Percentiles rank a stretch among this genome's conserved stretches.
These are phyloP conservation scores for Lentinus tigrinus DNA, from an alignment of 768 basidiomycete genomes.

Conservation along the genomic window DNA sequence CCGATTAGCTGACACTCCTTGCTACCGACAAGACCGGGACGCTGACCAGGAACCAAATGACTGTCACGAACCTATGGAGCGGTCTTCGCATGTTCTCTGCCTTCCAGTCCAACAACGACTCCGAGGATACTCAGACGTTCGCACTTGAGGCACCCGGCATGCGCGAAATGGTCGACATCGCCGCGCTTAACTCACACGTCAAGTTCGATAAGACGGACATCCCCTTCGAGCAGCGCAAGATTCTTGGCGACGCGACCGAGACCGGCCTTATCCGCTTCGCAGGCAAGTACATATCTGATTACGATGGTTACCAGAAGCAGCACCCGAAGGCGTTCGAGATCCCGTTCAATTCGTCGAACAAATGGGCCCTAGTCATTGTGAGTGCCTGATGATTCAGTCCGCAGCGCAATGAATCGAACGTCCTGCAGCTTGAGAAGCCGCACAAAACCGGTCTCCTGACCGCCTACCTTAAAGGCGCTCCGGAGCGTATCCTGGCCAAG, in stretches of 20 bases:
- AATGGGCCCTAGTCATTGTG: conserved; percentile 72
- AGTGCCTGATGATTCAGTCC: conserved; percentile 22
- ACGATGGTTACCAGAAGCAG: conserved; percentile 50
- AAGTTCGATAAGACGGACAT: conserved; percentile 67
- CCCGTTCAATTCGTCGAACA: conserved; percentile 72
- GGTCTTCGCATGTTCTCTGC: conserved; percentile 60
- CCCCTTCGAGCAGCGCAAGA: conserved; percentile 57
- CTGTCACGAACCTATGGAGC: conserved; percentile 69
- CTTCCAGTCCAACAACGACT: conserved; percentile 73
- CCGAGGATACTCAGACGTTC: conserved; percentile 49
- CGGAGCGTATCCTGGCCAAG: conserved; percentile 65
- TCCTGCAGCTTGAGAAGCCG: conserved; percentile 49
- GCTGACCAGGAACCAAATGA: conserved; percentile 72
- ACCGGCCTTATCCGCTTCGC: conserved; percentile 71
- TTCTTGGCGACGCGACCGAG: conserved; percentile 75
- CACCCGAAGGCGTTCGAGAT: conserved; percentile 69
- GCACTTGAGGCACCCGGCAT: conserved; percentile 55
- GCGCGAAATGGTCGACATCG: conserved; percentile 62
- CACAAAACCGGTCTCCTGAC: conserved; percentile 50
- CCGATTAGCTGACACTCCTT: conserved; percentile 46
- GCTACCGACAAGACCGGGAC: conserved; percentile 77
- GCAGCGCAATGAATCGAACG: not conserved
- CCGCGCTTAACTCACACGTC: conserved; percentile 65
- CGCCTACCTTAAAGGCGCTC: conserved; percentile 67
- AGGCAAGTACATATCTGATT: conserved; percentile 52